Conservation (phyloP, 2,329 filamentous ascomycete species). For the Penicillium nordicum region DNA sequence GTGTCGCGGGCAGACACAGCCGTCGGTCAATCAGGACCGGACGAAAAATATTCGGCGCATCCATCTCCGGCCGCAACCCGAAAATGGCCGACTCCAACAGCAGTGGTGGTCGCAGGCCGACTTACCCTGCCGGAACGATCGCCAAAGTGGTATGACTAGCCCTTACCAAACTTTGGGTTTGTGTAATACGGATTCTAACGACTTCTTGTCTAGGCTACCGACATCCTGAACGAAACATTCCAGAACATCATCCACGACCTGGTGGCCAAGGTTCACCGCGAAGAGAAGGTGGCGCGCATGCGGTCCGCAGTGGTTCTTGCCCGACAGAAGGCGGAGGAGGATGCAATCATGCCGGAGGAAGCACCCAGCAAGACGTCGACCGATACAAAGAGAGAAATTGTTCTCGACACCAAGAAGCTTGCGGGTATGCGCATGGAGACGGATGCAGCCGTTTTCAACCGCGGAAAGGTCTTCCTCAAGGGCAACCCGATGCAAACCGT, state of each 20-base stretch:
- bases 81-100: constrained; percentile 36
- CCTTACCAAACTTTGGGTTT: background rate
- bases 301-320: constrained; percentile 48
- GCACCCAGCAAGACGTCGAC: constrained; percentile 31
- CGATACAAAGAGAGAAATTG: constrained; percentile 31
- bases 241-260: constrained; percentile 60
- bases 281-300: constrained; percentile 60
- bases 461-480: constrained; percentile 53
- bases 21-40: constrained; percentile 17
- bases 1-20: constrained; percentile 24
- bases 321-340: constrained; percentile 44
- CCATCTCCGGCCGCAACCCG: constrained; percentile 13
- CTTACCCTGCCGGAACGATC: constrained; percentile 38
- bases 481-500: constrained; percentile 58
- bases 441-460: constrained; percentile 51
- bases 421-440: constrained; percentile 46
- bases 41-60: constrained; percentile 8
- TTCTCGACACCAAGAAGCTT: constrained; percentile 36
- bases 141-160: constrained; percentile 39
- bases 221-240: constrained; percentile 56
- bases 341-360: constrained; percentile 32
- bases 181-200: background rate
- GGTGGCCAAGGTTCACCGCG: constrained; percentile 56
- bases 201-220: constrained; percentile 15
- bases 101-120: constrained; percentile 24